Evolutionary conservation across 1,139 yeast species (phyloP).

Genomic region (Suhomyces anneliseae): DNA sequence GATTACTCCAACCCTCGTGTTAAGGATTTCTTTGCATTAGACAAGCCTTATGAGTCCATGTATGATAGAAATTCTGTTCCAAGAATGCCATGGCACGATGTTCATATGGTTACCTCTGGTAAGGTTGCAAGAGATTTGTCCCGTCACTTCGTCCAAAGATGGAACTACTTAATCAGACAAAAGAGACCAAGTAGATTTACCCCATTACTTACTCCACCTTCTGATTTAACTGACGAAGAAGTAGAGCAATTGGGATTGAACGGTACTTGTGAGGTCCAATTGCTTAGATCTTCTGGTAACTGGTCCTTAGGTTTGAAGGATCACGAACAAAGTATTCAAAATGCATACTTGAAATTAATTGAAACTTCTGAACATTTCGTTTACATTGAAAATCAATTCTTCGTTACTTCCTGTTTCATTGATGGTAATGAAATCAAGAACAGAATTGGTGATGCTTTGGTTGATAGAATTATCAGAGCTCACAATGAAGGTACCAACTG

Average conservation of each 20-base stretch:
- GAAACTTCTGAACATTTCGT: slow-evolving; percentile 92
- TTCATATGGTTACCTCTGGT: slow-evolving; percentile 95
- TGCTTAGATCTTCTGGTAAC: slow-evolving; percentile 81
- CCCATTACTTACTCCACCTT: slow-evolving; percentile 89
- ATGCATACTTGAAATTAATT: slow-evolving; percentile 86
- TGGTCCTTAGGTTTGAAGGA: slow-evolving; percentile 92
- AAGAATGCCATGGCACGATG: slow-evolving; percentile 99
- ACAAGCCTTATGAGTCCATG: slow-evolving; percentile 89
- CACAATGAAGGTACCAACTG: slow-evolving; percentile 74
- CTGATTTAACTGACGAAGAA: slow-evolving; percentile 78
- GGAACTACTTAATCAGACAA: slow-evolving; percentile 92
- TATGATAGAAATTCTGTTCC: slow-evolving; percentile 80
- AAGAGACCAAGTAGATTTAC: slow-evolving; percentile 93
- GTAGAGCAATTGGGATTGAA: slow-evolving; percentile 59
- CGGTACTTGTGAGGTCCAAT: slow-evolving; percentile 92
- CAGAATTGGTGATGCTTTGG: slow-evolving; percentile 93
- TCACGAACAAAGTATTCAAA: slow-evolving; percentile 87
- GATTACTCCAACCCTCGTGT: slow-evolving; percentile 96
- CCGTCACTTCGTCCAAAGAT: slow-evolving; percentile 94
- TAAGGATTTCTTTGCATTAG: slow-evolving; percentile 77
- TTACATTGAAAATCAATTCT: slow-evolving; percentile 93
- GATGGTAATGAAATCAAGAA: slow-evolving; percentile 87
- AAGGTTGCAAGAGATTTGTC: slow-evolving; percentile 91
- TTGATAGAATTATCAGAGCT: slow-evolving; percentile 89
- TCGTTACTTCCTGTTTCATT: slow-evolving; percentile 81